These are phyloP conservation scores for Suillus lakei DNA, from an alignment of 768 basidiomycete genomes.

Conservation along the genomic window DNA sequence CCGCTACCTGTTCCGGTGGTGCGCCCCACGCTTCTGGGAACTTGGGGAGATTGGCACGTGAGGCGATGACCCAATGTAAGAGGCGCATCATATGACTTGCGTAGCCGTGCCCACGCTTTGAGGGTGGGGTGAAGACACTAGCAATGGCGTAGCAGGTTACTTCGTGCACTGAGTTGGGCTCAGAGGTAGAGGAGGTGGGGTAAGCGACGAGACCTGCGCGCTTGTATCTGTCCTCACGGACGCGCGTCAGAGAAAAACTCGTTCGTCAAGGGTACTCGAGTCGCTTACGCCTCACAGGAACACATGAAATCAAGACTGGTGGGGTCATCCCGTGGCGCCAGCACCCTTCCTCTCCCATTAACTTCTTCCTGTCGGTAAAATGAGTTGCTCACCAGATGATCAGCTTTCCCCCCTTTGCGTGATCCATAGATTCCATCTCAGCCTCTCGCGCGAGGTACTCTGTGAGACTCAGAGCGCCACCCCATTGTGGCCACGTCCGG, in stretches of 20 bases:
- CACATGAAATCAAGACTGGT: constrained; percentile 55
- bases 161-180: constrained; percentile 25
- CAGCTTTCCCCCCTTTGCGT: constrained; percentile 48
- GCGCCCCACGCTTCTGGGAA: constrained; percentile 49
- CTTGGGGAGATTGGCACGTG: constrained; percentile 31
- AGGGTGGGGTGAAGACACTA: constrained; percentile 57
- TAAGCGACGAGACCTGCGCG: constrained; percentile 36
- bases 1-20: constrained; percentile 41
- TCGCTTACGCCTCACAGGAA: constrained; percentile 62
- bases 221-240: constrained; percentile 40
- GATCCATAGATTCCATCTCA: constrained; percentile 42
- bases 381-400: constrained; percentile 47
- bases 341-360: constrained; percentile 45
- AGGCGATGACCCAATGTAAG: constrained; percentile 59
- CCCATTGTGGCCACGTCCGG: constrained; percentile 44
- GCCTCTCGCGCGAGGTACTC: constrained; percentile 48
- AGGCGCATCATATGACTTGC: constrained; percentile 68
- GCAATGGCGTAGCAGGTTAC: constrained; percentile 57
- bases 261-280: background rate
- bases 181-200: constrained; percentile 7
- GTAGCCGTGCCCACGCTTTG: constrained; percentile 58
- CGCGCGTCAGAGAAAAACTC: background rate
- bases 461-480: constrained; percentile 43
- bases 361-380: background rate
- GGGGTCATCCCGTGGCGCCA: constrained; percentile 53